Conservation (phyloP, 176 grass and related monocot species). For the Eragrostis nindensis region DNA sequence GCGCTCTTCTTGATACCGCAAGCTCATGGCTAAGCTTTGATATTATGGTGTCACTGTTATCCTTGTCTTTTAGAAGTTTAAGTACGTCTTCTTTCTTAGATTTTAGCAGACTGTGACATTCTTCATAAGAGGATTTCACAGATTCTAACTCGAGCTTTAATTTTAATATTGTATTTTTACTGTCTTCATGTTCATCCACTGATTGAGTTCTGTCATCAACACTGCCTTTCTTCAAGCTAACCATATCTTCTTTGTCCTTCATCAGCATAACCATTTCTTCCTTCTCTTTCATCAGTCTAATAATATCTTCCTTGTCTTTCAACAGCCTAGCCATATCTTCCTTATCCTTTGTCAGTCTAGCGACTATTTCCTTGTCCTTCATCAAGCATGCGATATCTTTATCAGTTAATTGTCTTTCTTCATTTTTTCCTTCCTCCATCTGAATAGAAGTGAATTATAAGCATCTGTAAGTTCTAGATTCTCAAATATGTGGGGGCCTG, state of each 20-base stretch:
- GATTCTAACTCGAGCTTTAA: slow-evolving; percentile 48
- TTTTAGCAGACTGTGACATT: slow-evolving; percentile 42
- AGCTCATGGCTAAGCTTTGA: slow-evolving; percentile 58
- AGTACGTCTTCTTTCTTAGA: slow-evolving; percentile 39
- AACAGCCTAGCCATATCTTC: slow-evolving; percentile 62
- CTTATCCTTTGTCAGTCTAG: slow-evolving; percentile 57
- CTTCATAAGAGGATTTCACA: slow-evolving; percentile 49
- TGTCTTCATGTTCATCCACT: slow-evolving; percentile 36
- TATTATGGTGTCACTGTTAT: slow-evolving; percentile 37
- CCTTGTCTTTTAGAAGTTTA: slow-evolving; percentile 51
- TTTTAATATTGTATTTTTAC: slow-evolving; percentile 35
- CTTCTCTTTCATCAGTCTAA: slow-evolving; percentile 81
- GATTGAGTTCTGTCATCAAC: slow-evolving; percentile 35
- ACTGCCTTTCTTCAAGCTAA: slow-evolving; percentile 41
- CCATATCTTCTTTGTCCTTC: slow-evolving; percentile 62
- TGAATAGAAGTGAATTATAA: slow-evolving; percentile 29
- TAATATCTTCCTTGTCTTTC: slow-evolving; percentile 72
- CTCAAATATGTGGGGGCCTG: not conserved
- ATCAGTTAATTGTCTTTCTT: slow-evolving; percentile 33
- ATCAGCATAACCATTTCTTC: slow-evolving; percentile 70
- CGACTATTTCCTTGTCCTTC: slow-evolving; percentile 49
- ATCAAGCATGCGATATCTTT: slow-evolving; percentile 37
- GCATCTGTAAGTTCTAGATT: slow-evolving; percentile 11
- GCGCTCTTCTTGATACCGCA: slow-evolving; percentile 29
- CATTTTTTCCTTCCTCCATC: slow-evolving; percentile 47